A percentile compares a stretch with the other conserved stretches of the same genome.
phyloP scores from a whole-genome alignment of 2,329 filamentous ascomycete species.

The Botrytis medusae region DNA sequence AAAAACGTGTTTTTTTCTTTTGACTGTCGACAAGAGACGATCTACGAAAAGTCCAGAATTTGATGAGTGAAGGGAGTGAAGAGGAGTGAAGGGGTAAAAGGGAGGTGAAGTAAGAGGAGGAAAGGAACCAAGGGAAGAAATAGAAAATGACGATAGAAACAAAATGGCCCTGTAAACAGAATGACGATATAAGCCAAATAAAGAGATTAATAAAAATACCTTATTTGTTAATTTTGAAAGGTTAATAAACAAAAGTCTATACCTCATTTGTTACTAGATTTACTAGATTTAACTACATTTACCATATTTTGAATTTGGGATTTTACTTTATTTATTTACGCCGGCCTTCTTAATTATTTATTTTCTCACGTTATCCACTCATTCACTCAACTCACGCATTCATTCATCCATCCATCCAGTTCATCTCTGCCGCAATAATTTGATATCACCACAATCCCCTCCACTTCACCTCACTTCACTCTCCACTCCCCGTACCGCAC shows the following conservation, averaged over 20 bases:
- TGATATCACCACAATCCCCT: not conserved
- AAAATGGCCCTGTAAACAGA: not conserved
- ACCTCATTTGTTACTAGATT: not conserved
- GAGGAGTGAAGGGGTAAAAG: not conserved
- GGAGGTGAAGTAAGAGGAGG: not conserved
- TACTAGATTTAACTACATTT: too few species aligned
- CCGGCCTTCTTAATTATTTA: conserved; percentile 4
- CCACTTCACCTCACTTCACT: not conserved
- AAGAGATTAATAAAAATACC: not conserved
- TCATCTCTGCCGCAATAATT: not conserved
- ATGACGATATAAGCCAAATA: not conserved
- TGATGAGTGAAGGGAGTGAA: not conserved
- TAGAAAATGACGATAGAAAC: not conserved
- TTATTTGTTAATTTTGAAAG: not conserved
- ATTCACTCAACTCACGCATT: not conserved
- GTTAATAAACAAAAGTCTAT: not conserved
- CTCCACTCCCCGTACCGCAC: too few species aligned
- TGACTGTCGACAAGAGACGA: too few species aligned
- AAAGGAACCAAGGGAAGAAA: not conserved
- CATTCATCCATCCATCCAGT: not conserved
- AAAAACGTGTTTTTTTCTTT: too few species aligned
- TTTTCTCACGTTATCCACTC: not conserved
- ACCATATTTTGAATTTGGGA: not conserved
- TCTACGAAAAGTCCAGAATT: not conserved
- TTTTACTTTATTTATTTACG: not conserved